Evolutionary conservation across 768 basidiomycete genomes (phyloP), one percentile per base, ranked within the genome.

Genomic region (Pholiota microspora): DNA sequence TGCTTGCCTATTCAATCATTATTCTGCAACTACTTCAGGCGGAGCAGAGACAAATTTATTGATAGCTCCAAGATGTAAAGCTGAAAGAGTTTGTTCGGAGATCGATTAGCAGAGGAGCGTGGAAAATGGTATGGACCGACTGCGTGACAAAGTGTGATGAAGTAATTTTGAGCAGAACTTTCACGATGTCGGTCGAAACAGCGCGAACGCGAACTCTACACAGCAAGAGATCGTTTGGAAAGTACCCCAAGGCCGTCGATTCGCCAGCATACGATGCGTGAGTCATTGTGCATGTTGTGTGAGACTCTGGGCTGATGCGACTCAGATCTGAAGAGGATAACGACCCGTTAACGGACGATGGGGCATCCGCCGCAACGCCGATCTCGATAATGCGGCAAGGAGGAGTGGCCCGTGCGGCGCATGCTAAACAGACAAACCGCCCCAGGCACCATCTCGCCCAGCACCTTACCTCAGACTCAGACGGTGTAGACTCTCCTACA

Each of bases 321-420:
- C n/a, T n/a, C 66, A 89, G 87, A 68, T 91, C 88, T 3, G 89
- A 92, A 65, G 90, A 92, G 72, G 90, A 92, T 80, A 92, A 92
- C 66, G 90, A 92, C 68, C 88, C 89, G 4, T 73, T 89, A 59
- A 90, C 88, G 6, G 90, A 92, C 75, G 89, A 90, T 64, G 82
- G 73, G 45, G 78, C 73, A 21, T 82, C 84, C 27, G 68, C 79
- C 47, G 67, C 83, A 40, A 78, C 81, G 5, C 62, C 82, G 58
- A 68, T 67, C 58, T 55, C 64, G 40, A 58, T 64, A 45, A 60
- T 56, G 58, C 67, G 69, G 34, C 62, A 69, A n/a, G 53, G 57
- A 44, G 42, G 44, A 15, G 49, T 28, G 53, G 63, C 60, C 46
- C 69, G 68, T 55, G 58, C 62, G 18, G 64, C 67, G n/a, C 68